These are phyloP conservation scores for Aspergillus sclerotioniger DNA, from an alignment of 495 filamentous ascomycete genomes.

Conservation along the genomic window DNA sequence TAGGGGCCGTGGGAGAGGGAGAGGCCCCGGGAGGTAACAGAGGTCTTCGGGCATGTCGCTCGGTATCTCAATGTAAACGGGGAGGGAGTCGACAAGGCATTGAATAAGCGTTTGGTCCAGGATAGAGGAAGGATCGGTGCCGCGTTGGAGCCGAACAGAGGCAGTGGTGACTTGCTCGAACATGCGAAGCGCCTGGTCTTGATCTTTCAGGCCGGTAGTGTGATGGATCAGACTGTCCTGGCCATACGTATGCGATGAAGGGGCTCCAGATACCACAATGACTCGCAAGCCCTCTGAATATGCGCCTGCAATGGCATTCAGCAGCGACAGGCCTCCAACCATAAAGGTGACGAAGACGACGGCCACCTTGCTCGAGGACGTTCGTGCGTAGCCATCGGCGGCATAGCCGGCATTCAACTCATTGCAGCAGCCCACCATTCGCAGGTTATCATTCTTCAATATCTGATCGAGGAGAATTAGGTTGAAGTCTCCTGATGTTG, in stretches of 20 bases:
- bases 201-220: not conserved
- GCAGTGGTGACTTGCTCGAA: constrained; percentile 4
- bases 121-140: not conserved
- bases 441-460: constrained; percentile 47
- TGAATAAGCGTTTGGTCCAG: constrained; percentile 2
- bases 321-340: constrained; percentile 67
- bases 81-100: constrained; percentile 7
- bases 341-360: constrained; percentile 72
- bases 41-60: not conserved
- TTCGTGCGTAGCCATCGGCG: constrained; percentile 72
- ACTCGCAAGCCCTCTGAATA: constrained; percentile 70
- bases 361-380: constrained; percentile 52
- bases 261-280: constrained; percentile 68
- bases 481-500: constrained; percentile 63
- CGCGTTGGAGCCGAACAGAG: not conserved
- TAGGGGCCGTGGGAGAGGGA: not conserved
- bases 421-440: constrained; percentile 70
- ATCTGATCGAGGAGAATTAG: constrained; percentile 62
- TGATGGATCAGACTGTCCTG: constrained; percentile 4
- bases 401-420: constrained; percentile 75
- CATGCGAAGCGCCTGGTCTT: constrained; percentile 7
- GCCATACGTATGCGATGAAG: not conserved
- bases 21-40: not conserved
- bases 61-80: constrained; percentile 10
- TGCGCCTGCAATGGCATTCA: constrained; percentile 64